Evolutionary conservation across 106 monocot species (phyloP), one percentile per base, ranked within the genome.

Genomic region (Narthecium ossifragum): DNA sequence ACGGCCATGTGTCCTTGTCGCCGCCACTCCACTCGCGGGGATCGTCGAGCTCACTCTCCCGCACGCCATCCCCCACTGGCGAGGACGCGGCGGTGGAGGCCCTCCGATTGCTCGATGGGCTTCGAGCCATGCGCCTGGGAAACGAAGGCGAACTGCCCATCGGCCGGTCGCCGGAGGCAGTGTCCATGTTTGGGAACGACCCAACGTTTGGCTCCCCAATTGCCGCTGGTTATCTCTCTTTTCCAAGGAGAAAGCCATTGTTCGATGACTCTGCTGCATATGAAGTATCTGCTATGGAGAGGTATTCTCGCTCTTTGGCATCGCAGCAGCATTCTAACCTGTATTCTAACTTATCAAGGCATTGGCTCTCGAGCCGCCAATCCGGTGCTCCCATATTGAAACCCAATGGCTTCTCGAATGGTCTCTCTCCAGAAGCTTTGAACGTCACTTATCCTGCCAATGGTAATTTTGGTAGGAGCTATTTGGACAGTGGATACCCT

Each of bases 11-110:
- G 14, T 14, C 53, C 28, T 28, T 54, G 27, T 26, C 53, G 15
- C 24, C 53, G 1, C 24, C 53, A 4, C 9, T 31, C 28, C 2
- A 0, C 27, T 4, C 31, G 0, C 28, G 13, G 53, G 18, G 20
- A 5, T 58, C 58, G 22, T 58, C 58, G 55, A 56, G 55, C 33
- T 56, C 55, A 2, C 37, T 17, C 6, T 37, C 37, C 21, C 18
- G 58, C 20, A 37, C 37, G 23, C 8, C 25, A 31, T 37, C 58
- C 10, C 37, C 58, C 22, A 23, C 31, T 4, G 11, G 15, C 22
- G 24, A 21, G 7, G 49, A 20, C 2, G n/a, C 3, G 55, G 14
- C 14, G 2, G 2, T 12, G 8, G 55, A 56, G 8, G 55, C 31
- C 18, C 31, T 34, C 14, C 6, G 55, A 15, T 18, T 32, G 29